Base-by-base conservation (phyloP, 2,329 filamentous ascomycete species). In the Fusarium buxicola region DNA sequence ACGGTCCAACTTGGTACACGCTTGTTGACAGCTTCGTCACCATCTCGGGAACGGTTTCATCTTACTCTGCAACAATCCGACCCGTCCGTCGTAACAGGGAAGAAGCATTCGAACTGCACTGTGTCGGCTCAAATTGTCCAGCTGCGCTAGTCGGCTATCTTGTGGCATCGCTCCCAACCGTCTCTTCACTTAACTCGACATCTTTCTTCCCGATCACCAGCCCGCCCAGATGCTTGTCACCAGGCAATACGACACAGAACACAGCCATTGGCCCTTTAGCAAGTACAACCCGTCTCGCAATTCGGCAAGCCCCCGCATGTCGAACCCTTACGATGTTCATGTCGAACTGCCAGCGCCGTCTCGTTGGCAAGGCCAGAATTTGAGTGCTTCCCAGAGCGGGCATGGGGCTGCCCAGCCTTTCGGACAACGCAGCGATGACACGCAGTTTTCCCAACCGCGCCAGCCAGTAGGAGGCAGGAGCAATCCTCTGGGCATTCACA, bases 401-500 rank as follows among this genome's bases (percentile, higher is more conserved):
- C 78, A 72, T 69, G 77, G 71, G 57, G 84, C 82, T 65, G 72
- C 78, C 40, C 80, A 80, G 58, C 53, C 79, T 12, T 83, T 80
- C 66, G 77, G 78, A 49, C 77, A 81, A 72, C 76, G 76, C 31
- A 70, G 72, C 55, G 75, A 75, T 63, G 47, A 27, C 25, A 41
- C 58, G 18, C 55, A 56, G n/a, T 25, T 47, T 45, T 38, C 60
- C 24, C 63, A 66, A 24, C 31, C 58, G 45, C 66, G 53, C 45
- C 76, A 77, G 38, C 75, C 75, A 31, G 72, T 74, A 56, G 74
- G 73, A 55, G 72, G 71, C 43, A 71, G 75, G 31, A 74, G 71
- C 44, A 75, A 73, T 71, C 80, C 83, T 27, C 81, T 92, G 41
- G 86, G 87, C 27, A 80, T 92, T 65, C 91, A 90, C 58, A 86